Conservation (phyloP, 2,329 filamentous ascomycete genomes). For the Fusarium agapanthi region DNA sequence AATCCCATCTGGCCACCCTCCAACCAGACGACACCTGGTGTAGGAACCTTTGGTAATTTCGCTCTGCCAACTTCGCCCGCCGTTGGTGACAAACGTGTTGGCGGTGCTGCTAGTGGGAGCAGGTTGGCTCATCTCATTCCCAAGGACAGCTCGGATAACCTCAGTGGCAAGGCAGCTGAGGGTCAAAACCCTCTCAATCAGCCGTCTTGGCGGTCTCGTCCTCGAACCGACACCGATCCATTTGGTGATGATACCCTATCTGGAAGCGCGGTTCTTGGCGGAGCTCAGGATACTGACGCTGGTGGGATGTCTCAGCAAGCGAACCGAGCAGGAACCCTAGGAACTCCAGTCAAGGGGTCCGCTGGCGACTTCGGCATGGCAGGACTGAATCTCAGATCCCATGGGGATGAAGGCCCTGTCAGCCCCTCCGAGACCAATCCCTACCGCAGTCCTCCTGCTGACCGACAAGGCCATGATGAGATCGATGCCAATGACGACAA, state of each 20-base stretch:
- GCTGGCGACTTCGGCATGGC: constrained; percentile 70
- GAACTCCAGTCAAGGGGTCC: constrained; percentile 64
- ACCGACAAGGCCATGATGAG: constrained; percentile 73
- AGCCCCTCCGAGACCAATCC: constrained; percentile 97
- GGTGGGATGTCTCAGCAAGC: constrained; percentile 39
- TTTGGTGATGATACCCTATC: constrained; percentile 73
- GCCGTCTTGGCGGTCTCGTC: constrained; percentile 66
- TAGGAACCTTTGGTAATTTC: constrained; percentile 90
- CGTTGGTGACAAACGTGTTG: constrained; percentile 77
- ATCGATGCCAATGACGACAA: constrained; percentile 63
- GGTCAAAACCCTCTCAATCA: constrained; percentile 52
- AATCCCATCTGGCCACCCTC: constrained; percentile 55
- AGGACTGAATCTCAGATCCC: constrained; percentile 64
- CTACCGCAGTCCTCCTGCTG: constrained; percentile 87
- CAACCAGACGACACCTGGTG: constrained; percentile 69
- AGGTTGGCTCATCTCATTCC: constrained; percentile 86
- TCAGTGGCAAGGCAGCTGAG: constrained; percentile 61
- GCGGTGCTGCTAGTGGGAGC: constrained; percentile 77
- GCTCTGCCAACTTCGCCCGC: constrained; percentile 67
- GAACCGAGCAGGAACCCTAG: constrained; percentile 54
- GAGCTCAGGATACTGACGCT: constrained; percentile 73
- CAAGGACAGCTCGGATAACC: constrained; percentile 77
- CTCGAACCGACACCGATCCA: constrained; percentile 77
- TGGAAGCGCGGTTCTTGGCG: constrained; percentile 78
- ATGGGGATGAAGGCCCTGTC: constrained; percentile 73